These are phyloP conservation scores for Digitaria exilis DNA, from an alignment of 202 grass and related monocot genomes.

Conservation along the genomic window DNA sequence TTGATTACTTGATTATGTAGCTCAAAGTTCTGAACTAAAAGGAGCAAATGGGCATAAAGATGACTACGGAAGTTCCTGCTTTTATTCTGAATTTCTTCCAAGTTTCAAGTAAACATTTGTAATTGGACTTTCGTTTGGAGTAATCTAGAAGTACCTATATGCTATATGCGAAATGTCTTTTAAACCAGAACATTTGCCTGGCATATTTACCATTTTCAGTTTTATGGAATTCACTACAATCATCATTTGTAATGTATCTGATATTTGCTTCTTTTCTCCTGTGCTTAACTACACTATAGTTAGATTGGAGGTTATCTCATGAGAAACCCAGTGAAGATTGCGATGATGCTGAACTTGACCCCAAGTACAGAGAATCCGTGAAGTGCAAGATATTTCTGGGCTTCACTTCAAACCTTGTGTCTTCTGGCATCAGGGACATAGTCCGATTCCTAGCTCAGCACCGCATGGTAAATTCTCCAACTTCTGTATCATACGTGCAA, in stretches of 20 bases:
- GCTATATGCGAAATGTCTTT: constrained; percentile 9
- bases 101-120: neutral
- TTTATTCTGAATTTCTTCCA: neutral
- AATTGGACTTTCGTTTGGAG: neutral
- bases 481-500: neutral
- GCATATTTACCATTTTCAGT: neutral
- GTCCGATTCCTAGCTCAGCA: constrained; percentile 85
- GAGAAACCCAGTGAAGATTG: constrained; percentile 67
- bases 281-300: constrained; percentile 47
- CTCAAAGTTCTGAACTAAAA: neutral
- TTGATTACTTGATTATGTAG: too few relatives aligned
- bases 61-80: neutral
- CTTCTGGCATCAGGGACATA: constrained; percentile 85
- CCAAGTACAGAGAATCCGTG: constrained; percentile 75
- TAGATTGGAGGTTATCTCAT: constrained; percentile 89
- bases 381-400: constrained; percentile 97
- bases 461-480: constrained; percentile 66
- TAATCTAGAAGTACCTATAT: neutral
- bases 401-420: constrained; percentile 97
- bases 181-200: neutral
- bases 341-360: constrained; percentile 69
- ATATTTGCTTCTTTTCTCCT: constrained; percentile 9
- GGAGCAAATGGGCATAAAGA: constrained; percentile 1
- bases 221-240: neutral
- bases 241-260: neutral